Evolutionary conservation across 2,329 filamentous ascomycete species (phyloP).

Genomic region (Fusarium sp.): DNA sequence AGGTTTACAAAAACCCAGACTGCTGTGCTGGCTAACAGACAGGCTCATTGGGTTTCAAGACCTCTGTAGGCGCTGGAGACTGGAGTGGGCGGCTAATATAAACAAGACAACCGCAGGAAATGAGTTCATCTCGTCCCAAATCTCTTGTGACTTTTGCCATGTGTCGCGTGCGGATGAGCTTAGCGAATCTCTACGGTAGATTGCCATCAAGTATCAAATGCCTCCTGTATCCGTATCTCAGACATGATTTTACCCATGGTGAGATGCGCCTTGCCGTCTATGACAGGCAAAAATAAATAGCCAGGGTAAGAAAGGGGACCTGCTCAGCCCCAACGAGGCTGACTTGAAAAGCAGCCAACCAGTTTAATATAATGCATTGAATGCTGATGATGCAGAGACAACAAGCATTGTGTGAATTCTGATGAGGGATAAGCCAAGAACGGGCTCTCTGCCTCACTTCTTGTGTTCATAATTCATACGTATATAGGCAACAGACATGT

Average conservation of each 20-base stretch:
- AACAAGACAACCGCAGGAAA: conserved; percentile 29
- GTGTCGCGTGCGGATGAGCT: conserved; percentile 23
- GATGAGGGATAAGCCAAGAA: background rate
- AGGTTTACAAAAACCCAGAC: background rate
- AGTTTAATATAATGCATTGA: background rate
- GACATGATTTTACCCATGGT: conserved; percentile 20
- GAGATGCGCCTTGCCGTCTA: conserved; percentile 23
- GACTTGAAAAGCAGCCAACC: conserved; percentile 6
- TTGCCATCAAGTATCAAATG: conserved; percentile 10
- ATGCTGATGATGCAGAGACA: conserved; percentile 16
- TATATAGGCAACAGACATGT: conserved; percentile 10
- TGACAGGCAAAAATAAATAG: conserved; percentile 23
- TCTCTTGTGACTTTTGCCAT: conserved; percentile 9
- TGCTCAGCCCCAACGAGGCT: conserved; percentile 40
- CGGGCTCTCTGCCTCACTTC: background rate
- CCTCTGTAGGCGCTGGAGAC: conserved; percentile 26
- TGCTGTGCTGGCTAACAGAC: background rate
- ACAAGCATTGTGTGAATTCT: conserved; percentile 8
- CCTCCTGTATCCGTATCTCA: conserved; percentile 17
- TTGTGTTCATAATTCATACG: background rate
- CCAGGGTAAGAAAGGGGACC: conserved; percentile 15
- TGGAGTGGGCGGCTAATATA: conserved; percentile 35
- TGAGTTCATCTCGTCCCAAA: conserved; percentile 38
- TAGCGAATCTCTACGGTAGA: conserved; percentile 3
- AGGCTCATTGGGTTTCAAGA: conserved; percentile 3